Base-by-base conservation (phyloP, 2,329 filamentous ascomycete species). In the Escovopsis sp. region DNA sequence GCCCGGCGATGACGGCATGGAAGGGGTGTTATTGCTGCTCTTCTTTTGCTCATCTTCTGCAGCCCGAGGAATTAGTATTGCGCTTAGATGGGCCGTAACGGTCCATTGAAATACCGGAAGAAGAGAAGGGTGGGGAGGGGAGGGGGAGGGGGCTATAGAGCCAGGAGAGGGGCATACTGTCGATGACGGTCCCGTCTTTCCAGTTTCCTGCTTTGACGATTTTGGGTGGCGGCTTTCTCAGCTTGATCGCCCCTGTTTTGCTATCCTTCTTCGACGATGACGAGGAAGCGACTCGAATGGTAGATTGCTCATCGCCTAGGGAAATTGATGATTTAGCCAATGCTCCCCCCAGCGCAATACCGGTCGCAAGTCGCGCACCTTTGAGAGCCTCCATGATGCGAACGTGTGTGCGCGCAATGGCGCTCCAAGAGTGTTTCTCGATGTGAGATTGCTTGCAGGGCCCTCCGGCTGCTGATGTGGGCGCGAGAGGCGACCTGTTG, bases 171-270 rank as follows among this genome's bases (percentile, higher is more conserved):
- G 6, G 54, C 65, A 33, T 64, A 80, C 80, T 75, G 51, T 78
- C 76, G 26, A 75, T 63, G 38, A 80, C 66, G 50, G 68, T 75
- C n/a, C 72, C 73, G 51, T 83, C 80, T 51, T 73, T 75, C 80
- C 81, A 85, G 53, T 82, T 83, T 23, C 81, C 81, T 4, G 78
- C 73, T 51, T 80, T 78, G 43, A 63, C 74, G 43, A 77, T 69
- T 57, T 79, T 82, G 1, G 77, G 75, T 1, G 68, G 61, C 2
- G 69, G 59, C 51, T 75, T 81, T 60, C 78, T 84, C 19, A 85
- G 56, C 52, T 79, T 81, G 42, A 81, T 69, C 6, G 62, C 59
- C 33, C 69, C 72, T 37, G 66, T 68, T 50, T 70, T 70, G 40
- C 54, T 48, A 43, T 66, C 62, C 48, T 72, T 74, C 53, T 75